Conservation (phyloP, 176 grass and related monocot species). For the Avena sativa region DNA sequence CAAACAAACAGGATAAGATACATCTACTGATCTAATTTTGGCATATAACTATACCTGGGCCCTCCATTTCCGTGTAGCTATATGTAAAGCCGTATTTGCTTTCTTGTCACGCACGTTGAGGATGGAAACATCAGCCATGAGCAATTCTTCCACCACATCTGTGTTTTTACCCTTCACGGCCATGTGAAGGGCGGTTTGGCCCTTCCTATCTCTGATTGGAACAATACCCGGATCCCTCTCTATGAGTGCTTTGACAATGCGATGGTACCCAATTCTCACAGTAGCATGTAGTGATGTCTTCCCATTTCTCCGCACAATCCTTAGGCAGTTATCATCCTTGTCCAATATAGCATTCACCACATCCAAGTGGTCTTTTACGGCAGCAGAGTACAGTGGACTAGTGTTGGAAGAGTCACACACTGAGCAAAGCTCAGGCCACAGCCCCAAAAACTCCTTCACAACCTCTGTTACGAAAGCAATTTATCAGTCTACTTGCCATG, state of each 20-base stretch:
- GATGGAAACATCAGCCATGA: slow-evolving; percentile 81
- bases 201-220: slow-evolving; percentile 86
- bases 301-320: slow-evolving; percentile 88
- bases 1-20: background rate
- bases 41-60: slow-evolving; percentile 71
- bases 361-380: slow-evolving; percentile 85
- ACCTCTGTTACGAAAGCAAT: slow-evolving; percentile 53
- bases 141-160: slow-evolving; percentile 90
- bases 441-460: slow-evolving; percentile 74
- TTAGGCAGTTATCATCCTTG: slow-evolving; percentile 56
- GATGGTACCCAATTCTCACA: slow-evolving; percentile 80
- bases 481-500: background rate
- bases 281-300: slow-evolving; percentile 89
- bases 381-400: slow-evolving; percentile 90
- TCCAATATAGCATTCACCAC: slow-evolving; percentile 89
- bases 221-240: slow-evolving; percentile 79
- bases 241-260: slow-evolving; percentile 79
- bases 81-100: slow-evolving; percentile 89
- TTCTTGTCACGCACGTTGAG: slow-evolving; percentile 96
- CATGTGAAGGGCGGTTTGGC: slow-evolving; percentile 99
- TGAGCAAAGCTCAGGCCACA: slow-evolving; percentile 74
- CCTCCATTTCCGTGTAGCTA: slow-evolving; percentile 99
- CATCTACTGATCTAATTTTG: background rate
- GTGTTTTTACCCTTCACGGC: slow-evolving; percentile 94
- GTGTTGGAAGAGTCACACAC: slow-evolving; percentile 83